These are phyloP conservation scores for Ilyonectria sp. DNA, from an alignment of 2,329 filamentous ascomycete species.

Conservation along the genomic window DNA sequence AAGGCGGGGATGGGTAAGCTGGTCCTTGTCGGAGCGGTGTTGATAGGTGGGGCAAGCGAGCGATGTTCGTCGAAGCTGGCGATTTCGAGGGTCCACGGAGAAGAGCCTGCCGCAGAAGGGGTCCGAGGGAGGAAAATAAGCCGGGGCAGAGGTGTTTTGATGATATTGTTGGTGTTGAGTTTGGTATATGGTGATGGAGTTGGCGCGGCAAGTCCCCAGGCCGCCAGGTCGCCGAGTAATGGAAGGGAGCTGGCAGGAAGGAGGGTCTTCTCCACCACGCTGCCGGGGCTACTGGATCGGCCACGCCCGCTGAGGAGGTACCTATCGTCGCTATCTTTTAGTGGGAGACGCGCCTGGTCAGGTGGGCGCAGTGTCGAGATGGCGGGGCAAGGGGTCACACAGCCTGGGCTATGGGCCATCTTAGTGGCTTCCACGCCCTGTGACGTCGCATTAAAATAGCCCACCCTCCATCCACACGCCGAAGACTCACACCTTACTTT, in stretches of 20 bases:
- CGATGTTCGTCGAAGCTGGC: constrained; percentile 2
- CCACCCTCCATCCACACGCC: constrained; percentile 6
- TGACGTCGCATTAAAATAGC: constrained; percentile 14
- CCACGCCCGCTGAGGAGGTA: not conserved
- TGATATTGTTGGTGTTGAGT: constrained; percentile 8
- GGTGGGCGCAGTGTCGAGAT: constrained; percentile 9
- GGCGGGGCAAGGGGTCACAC: constrained; percentile 7
- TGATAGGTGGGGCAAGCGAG: constrained; percentile 26
- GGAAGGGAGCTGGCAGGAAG: constrained; percentile 9
- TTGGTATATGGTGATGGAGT: not conserved
- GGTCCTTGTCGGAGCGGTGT: constrained; percentile 18
- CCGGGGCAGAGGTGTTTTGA: constrained; percentile 4
- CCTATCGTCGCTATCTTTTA: not conserved
- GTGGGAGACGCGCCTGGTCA: not conserved
- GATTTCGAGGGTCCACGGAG: not conserved
- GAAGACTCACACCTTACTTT: constrained; percentile 23
- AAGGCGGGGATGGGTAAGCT: constrained; percentile 28
- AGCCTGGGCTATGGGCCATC: not conserved
- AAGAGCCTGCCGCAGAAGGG: not conserved
- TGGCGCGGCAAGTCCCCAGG: not conserved
- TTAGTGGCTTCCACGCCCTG: constrained; percentile 5
- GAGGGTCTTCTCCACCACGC: constrained; percentile 4
- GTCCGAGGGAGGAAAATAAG: not conserved
- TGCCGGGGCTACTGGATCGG: not conserved
- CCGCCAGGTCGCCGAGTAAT: not conserved